Base-by-base conservation (phyloP, 2,329 filamentous ascomycete genomes). In the Colletotrichum sp. region DNA sequence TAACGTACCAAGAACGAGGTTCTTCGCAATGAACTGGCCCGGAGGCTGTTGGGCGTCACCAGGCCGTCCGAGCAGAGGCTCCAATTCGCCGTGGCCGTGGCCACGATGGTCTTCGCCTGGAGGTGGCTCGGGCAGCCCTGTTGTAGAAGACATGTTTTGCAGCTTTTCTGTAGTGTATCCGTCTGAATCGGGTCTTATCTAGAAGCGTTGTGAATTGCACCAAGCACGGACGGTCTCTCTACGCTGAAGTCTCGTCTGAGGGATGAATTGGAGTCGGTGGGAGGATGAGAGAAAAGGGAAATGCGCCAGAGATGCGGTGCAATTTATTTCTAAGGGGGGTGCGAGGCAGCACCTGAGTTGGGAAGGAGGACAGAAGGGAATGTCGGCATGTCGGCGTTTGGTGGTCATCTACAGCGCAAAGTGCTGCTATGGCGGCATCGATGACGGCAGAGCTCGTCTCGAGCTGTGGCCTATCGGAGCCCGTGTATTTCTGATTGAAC, bases 21-120 rank as follows among this genome's bases (percentile, higher is more conserved):
- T 98, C 79, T 89, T 88, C 76, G 91, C 87, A 69, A 97, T 88
- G 28, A 91, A 87, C 75, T 91, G 89, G 18, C 90, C 89, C 48
- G 93, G 90, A 74, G 87, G 86, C 86, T 97, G 95, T 65, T 91
- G 90, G 12, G 91, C 94, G 85, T 96, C 94, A 62, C 95, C 95
- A 58, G 92, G 89, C 66, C 89, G 87, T 55, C 88, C 87, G 16
- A 89, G 85, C 12, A 89, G 83, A 34, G 87, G 88, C 77, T 87
- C 86, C 30, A 80, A 82, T 78, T 87, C 86, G 58, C 81, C 73
- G 12, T 76, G 77, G 48, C 84, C 84, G 24, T 71, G 60, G 55
- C 76, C 79, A 38, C 79, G 79, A 30, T 62, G 61, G 13, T 74
- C 78, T 26, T 79, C 61, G n/a, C 74, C 80, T 79, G 76, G 81